Percentiles rank a stretch among this genome's conserved stretches.
phyloP scores from a whole-genome alignment of 192 early-diverging fungal genomes.

The Backusella tuberculispora region DNA sequence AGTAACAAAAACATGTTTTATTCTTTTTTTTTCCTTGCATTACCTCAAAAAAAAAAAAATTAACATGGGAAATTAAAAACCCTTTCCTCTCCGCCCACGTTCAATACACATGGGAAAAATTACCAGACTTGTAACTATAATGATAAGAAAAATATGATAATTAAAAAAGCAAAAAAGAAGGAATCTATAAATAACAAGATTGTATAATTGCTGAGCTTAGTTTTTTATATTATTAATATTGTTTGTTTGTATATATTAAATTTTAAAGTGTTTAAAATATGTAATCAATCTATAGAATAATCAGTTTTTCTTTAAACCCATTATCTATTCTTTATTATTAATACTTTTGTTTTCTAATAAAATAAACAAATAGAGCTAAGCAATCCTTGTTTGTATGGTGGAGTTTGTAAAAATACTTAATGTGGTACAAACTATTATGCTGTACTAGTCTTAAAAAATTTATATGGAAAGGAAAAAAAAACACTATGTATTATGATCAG shows the following conservation, averaged over 20 bases:
- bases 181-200: neutral
- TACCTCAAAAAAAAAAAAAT: neutral
- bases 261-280: neutral
- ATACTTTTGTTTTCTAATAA: neutral
- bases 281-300: neutral
- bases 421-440: neutral
- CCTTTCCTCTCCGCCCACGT: neutral
- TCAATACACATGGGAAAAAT: neutral
- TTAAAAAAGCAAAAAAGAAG: neutral
- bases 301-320: neutral
- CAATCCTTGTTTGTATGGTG: neutral
- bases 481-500: neutral
- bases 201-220: neutral
- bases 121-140: neutral
- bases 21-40: neutral
- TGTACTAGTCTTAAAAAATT: neutral
- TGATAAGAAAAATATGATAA: no score
- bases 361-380: neutral
- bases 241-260: neutral
- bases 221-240: neutral
- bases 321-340: neutral
- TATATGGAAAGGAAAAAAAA: neutral
- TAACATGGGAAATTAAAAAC: neutral
- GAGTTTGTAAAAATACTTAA: constrained; percentile 9
- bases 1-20: neutral